Evolutionary conservation across 192 early-diverging fungal species (phyloP).

Genomic region (Coemansia sp.): DNA sequence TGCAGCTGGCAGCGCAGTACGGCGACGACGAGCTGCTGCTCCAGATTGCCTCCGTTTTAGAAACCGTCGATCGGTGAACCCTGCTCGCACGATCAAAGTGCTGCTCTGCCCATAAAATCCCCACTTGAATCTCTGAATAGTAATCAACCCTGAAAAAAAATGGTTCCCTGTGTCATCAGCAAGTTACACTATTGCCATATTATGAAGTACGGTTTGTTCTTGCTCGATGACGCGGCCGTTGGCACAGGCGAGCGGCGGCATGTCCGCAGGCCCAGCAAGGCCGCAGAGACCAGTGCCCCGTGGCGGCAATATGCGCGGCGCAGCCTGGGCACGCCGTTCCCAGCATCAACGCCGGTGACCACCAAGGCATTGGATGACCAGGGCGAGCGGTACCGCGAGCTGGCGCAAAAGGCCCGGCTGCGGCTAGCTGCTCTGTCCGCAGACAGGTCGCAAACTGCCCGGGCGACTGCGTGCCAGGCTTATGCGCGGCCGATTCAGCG

Average conservation of each 20-base stretch:
- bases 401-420: constrained; percentile 3
- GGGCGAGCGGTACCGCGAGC: constrained; percentile 15
- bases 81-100: too few species aligned
- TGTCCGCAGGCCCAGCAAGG: neutral
- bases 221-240: neutral
- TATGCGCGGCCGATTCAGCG: constrained; percentile 23
- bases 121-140: too few species aligned
- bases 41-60: too few species aligned
- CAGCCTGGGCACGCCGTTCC: constrained; percentile 18
- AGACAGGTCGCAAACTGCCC: neutral
- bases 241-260: neutral
- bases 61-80: too few species aligned
- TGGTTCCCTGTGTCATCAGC: too few species aligned
- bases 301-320: constrained; percentile 10
- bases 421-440: neutral
- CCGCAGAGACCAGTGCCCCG: neutral
- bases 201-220: neutral
- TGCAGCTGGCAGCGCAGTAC: constrained; percentile 85
- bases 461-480: constrained; percentile 11
- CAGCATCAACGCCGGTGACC: neutral
- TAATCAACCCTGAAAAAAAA: too few species aligned
- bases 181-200: too few species aligned
- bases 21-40: constrained; percentile 64
- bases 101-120: too few species aligned
- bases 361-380: neutral